These are phyloP conservation scores for Oryza glaberrima DNA, from an alignment of 176 grass and related monocot genomes.

Conservation along the genomic window DNA sequence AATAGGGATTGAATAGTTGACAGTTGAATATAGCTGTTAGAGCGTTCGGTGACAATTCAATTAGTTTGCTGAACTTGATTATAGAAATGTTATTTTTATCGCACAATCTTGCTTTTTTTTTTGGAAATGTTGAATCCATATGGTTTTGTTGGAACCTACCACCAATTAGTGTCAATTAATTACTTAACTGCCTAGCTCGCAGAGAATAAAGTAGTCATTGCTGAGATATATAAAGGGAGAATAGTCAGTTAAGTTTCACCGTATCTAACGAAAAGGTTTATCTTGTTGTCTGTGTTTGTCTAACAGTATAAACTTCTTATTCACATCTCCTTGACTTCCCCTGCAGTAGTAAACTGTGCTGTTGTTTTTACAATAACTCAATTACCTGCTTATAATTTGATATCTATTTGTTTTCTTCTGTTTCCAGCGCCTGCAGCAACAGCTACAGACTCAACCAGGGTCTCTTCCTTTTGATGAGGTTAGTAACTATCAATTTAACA, in stretches of 20 bases:
- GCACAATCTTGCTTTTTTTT: not conserved
- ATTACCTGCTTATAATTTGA: conserved; percentile 27
- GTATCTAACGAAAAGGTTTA: not conserved
- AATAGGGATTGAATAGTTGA: not conserved
- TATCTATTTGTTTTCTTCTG: conserved; percentile 14
- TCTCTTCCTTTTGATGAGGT: conserved; percentile 95
- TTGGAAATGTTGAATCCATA: not conserved
- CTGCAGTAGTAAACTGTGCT: not conserved
- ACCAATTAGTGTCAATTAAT: not conserved
- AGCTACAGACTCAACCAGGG: conserved; percentile 75
- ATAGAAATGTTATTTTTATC: not conserved
- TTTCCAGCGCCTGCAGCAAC: conserved; percentile 84
- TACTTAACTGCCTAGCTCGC: not conserved
- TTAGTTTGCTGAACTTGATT: conserved; percentile 16
- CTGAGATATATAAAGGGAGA: not conserved
- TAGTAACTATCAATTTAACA: conserved; percentile 24
- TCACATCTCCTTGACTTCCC: not conserved
- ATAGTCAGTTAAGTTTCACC: not conserved
- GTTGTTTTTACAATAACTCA: conserved; percentile 12
- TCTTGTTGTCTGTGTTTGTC: conserved; percentile 8
- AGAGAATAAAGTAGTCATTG: not conserved
- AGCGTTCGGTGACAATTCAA: not conserved
- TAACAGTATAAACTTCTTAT: not conserved
- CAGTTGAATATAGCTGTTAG: not conserved
- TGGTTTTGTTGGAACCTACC: not conserved